Evolutionary conservation across 2,329 filamentous ascomycete species (phyloP), one percentile per base, ranked within the genome.

Genomic region (Fusarium albosuccineum): DNA sequence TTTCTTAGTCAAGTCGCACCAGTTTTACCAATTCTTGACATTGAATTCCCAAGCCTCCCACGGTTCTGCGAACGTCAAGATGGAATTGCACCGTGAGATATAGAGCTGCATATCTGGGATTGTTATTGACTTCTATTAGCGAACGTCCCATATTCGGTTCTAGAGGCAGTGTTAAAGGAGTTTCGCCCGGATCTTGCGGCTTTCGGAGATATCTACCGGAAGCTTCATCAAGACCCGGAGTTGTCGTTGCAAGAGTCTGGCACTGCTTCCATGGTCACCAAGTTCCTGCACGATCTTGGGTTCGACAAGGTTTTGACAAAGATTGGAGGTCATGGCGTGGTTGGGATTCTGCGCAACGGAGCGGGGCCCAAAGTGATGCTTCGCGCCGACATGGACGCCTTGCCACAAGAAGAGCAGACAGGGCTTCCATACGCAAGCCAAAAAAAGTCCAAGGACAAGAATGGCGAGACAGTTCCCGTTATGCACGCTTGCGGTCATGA

Each of bases 401-500:
- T 91, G 0, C 88, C 88, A 0, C 78, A 90, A 0, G 68, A 82
- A 57, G 89, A 91, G 73, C 75, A 79, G 17, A 89, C 87, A 0
- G 82, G 81, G 0, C 75, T 91, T 0, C 70, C 77, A 0, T 91
- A 90, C 70, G 83, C 87, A 0, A 88, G 86, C 22, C 63, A 50
- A 0, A 59, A 56, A 0, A 46, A 46, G 0, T 62, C 59, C 60
- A 4, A 51, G 0, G 62, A 71, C 9, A 7, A 36, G 9, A 37
- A 51, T 0, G 67, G 62, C 9, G 41, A 40, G 0, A 37, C 51
- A 55, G 83, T 83, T 53, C 84, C 86, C 0, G 85, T 89, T 0
- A 91, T 91, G 89, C 89, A 91, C 74, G 89, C 88, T 22, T 91
- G 89, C 73, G 89, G 89, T 0, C 89, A 91, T 70, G 88, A 90